phyloP scores from a whole-genome alignment of 805 yeast species.

The Starmera quercuum region DNA sequence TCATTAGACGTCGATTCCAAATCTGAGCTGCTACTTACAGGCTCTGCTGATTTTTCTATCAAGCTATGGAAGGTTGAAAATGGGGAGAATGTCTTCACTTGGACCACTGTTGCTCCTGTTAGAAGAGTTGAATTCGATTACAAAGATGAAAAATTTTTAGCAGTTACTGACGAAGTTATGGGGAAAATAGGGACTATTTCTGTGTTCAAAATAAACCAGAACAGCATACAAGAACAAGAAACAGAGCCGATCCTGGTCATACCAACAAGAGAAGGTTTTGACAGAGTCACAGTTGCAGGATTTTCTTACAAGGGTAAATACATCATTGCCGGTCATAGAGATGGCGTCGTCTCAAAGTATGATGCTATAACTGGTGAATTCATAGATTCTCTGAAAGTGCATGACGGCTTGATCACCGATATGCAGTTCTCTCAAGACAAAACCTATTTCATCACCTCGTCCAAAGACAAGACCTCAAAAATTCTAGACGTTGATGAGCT shows the following conservation, averaged over 20 bases:
- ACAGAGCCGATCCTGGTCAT: slow-evolving; percentile 54
- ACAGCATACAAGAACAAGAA: slow-evolving; percentile 37
- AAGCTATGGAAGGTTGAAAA: slow-evolving; percentile 78
- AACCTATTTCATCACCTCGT: slow-evolving; percentile 86
- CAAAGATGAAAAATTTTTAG: slow-evolving; percentile 57
- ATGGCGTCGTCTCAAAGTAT: slow-evolving; percentile 78
- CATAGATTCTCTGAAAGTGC: slow-evolving; percentile 50
- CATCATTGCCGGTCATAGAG: slow-evolving; percentile 81
- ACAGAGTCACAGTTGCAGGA: slow-evolving; percentile 73
- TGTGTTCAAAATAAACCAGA: slow-evolving; percentile 53
- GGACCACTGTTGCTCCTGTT: slow-evolving; percentile 78
- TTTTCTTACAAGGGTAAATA: slow-evolving; percentile 74
- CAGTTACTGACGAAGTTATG: slow-evolving; percentile 89
- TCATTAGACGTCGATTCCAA: slow-evolving; percentile 77
- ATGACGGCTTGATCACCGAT: slow-evolving; percentile 77
- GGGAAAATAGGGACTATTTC: slow-evolving; percentile 74
- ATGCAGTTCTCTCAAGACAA: slow-evolving; percentile 82
- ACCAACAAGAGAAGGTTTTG: slow-evolving; percentile 48
- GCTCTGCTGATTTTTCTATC: slow-evolving; percentile 82
- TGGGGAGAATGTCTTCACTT: slow-evolving; percentile 68
- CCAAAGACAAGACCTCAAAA: slow-evolving; percentile 83
- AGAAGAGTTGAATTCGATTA: slow-evolving; percentile 85
- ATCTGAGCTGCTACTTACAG: slow-evolving; percentile 71
- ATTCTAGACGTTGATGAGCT: slow-evolving; percentile 74
- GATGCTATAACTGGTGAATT: slow-evolving; percentile 71